Evolutionary conservation across 805 yeast genomes (phyloP).

Genomic region (Myxozyma udenii): DNA sequence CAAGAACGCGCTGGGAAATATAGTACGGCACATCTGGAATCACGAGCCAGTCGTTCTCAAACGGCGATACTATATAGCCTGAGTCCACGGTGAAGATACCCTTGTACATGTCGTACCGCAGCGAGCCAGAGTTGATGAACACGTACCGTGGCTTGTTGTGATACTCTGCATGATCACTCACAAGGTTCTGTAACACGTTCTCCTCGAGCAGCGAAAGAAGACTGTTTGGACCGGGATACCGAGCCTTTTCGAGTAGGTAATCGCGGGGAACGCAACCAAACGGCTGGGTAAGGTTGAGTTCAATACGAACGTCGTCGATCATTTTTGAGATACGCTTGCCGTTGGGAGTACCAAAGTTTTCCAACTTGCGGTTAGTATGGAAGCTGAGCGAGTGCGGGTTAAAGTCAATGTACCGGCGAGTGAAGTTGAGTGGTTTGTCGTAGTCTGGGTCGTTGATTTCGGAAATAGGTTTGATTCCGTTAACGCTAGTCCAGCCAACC

Average conservation of each 20-base stretch:
- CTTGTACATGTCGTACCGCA: constrained; percentile 78
- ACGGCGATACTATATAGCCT: constrained; percentile 81
- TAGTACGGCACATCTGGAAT: constrained; percentile 55
- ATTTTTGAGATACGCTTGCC: constrained; percentile 52
- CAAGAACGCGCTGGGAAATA: constrained; percentile 54
- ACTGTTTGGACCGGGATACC: constrained; percentile 56
- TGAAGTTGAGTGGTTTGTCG: constrained; percentile 35
- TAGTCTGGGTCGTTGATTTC: constrained; percentile 32
- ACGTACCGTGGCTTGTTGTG: constrained; percentile 48
- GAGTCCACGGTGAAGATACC: constrained; percentile 82
- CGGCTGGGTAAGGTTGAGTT: constrained; percentile 52
- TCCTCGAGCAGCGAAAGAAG: constrained; percentile 58
- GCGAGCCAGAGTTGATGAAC: constrained; percentile 80
- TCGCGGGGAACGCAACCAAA: constrained; percentile 66
- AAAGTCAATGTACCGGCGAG: constrained; percentile 79
- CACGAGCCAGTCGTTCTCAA: constrained; percentile 72
- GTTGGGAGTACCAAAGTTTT: constrained; percentile 42
- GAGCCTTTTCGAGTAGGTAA: constrained; percentile 66
- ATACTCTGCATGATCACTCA: constrained; percentile 31
- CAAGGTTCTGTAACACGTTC: constrained; percentile 50
- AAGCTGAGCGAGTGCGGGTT: constrained; percentile 64
- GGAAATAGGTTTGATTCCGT: constrained; percentile 30
- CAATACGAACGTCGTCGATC: constrained; percentile 46
- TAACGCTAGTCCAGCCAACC: constrained; percentile 76
- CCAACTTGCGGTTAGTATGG: constrained; percentile 48